These are phyloP conservation scores for Talaromyces adpressus DNA, from an alignment of 495 filamentous ascomycete genomes.

Conservation along the genomic window DNA sequence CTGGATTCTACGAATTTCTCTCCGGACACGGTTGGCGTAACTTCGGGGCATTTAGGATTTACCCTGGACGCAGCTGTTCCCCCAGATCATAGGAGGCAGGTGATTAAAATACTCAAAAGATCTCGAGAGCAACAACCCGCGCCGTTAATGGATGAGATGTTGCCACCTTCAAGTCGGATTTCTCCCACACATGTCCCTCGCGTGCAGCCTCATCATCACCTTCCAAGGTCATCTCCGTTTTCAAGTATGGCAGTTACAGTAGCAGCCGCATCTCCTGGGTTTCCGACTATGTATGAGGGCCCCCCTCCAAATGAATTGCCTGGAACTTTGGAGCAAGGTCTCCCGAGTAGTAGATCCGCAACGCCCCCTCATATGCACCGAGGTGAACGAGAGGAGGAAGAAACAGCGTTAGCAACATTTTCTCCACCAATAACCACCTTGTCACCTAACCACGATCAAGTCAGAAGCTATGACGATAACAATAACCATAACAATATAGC, in stretches of 20 bases:
- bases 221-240: neutral
- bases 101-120: constrained; percentile 7
- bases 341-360: constrained; percentile 17
- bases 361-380: constrained; percentile 21
- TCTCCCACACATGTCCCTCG: neutral
- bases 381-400: neutral
- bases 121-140: neutral
- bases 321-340: constrained; percentile 21
- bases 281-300: neutral
- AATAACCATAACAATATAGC: neutral
- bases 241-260: neutral
- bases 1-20: neutral
- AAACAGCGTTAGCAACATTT: neutral
- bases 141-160: neutral
- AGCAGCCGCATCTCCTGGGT: neutral
- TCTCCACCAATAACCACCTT: neutral
- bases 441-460: neutral
- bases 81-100: constrained; percentile 14
- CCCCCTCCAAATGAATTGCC: constrained; percentile 15
- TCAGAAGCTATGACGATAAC: neutral
- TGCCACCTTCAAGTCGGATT: neutral
- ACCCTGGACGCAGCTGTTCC: constrained; percentile 19
- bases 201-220: neutral
- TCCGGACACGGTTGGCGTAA: constrained; percentile 4
- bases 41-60: constrained; percentile 20